Evolutionary conservation across 176 grass and related monocot species (phyloP).

Genomic region (Echinochloa phyllopogon): DNA sequence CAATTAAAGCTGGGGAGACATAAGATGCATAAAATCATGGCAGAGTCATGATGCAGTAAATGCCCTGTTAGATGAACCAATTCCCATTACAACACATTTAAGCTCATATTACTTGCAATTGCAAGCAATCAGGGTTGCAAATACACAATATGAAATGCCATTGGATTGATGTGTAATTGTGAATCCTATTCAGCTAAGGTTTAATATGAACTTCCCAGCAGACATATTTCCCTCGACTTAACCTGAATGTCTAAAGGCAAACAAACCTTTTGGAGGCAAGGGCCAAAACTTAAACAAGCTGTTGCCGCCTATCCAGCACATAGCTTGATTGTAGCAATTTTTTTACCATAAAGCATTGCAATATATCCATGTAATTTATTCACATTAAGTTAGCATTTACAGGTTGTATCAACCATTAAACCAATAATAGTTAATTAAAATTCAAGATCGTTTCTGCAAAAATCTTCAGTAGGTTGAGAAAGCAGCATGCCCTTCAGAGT

Average conservation of each 20-base stretch:
- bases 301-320: constrained; percentile 7
- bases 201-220: background rate
- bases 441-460: background rate
- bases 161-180: background rate
- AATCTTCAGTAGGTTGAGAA: background rate
- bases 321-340: constrained; percentile 3
- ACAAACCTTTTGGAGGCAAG: background rate
- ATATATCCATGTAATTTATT: constrained; percentile 4
- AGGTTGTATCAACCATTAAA: background rate
- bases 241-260: constrained; percentile 2
- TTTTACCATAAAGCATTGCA: background rate
- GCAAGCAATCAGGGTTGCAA: background rate
- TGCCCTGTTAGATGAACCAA: background rate
- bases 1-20: background rate
- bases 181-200: background rate
- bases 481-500: constrained; percentile 8
- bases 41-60: background rate
- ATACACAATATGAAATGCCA: background rate
- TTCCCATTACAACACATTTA: background rate
- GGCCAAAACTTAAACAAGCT: background rate
- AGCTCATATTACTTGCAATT: background rate
- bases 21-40: constrained; percentile 7
- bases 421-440: background rate
- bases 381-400: constrained; percentile 23
- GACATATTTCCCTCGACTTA: background rate